Evolutionary conservation across 2,329 filamentous ascomycete species (phyloP), one percentile per base, ranked within the genome.

Genomic region (Claviceps arundinis): DNA sequence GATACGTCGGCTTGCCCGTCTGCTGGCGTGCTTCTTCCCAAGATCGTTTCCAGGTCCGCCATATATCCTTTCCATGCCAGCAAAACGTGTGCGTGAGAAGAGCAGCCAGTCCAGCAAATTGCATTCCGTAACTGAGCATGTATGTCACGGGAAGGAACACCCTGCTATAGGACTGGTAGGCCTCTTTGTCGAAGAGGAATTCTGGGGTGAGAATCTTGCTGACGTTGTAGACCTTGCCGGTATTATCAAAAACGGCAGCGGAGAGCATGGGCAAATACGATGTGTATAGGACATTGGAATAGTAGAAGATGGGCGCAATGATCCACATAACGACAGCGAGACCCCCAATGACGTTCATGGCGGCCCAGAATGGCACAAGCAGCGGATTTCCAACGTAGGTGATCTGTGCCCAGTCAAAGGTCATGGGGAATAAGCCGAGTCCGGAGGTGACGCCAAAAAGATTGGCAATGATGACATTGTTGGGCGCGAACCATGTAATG

Each of bases 401-500:
- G 56, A 95, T 84, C 63, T 95, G 89, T 0, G 87, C 86, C 89
- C 89, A 95, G 69, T 95, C 89, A 61, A 95, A 94, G 0, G 89
- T 94, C 60, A 95, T 64, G 0, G 89, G 89, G 56, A 94, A 89
- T 37, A 95, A 70, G 1, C 88, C 88, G 14, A 95, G 75, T 2
- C 89, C 89, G 2, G 88, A 91, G n/a, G 82, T 78, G 16, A 91
- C 85, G 16, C 89, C 89, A 62, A 94, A 94, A 57, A 95, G 71
- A 64, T 94, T 94, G 34, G 89, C 85, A 45, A 94, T 72, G 3
- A 94, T 81, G n/a, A 93, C 85, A 59, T 85, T 94, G 57, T 89
- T 82, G 0, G 89, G 89, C 2, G 86, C 86, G 65, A 90, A 87
- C 88, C 87, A 95, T 14, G 89, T 94, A 54, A 94, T 73, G 56